Evolutionary conservation across 306 rosid species (phyloP).

Genomic region (Citrullus colocynthis): DNA sequence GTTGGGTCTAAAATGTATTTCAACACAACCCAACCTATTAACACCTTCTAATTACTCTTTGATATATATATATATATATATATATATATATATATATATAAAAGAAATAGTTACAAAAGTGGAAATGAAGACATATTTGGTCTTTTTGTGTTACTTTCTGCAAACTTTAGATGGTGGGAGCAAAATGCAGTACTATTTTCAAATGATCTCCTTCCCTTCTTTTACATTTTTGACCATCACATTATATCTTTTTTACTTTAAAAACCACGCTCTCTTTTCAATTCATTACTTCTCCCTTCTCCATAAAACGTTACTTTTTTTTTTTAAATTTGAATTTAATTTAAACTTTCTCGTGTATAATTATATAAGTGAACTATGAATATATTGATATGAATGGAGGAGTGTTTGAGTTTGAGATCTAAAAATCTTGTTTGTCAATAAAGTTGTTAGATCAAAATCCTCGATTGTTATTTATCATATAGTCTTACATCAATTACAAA

Average conservation of each 20-base stretch:
- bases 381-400: too few species aligned
- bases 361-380: too few species aligned
- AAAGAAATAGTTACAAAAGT: not conserved
- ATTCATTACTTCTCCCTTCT: not conserved
- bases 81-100: too few species aligned
- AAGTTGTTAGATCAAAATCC: too few species aligned
- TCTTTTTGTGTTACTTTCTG: conserved; percentile 5
- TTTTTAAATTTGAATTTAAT: not conserved
- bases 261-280: not conserved
- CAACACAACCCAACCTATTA: too few species aligned
- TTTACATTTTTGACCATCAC: not conserved
- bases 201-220: not conserved
- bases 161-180: conserved; percentile 11
- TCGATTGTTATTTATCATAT: too few species aligned
- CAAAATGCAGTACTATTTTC: not conserved
- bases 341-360: too few species aligned
- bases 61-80: too few species aligned
- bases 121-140: conserved; percentile 4
- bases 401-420: too few species aligned
- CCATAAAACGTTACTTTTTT: not conserved
- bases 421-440: too few species aligned
- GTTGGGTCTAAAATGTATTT: too few species aligned
- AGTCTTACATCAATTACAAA: not conserved
- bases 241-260: not conserved
- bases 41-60: too few species aligned